Conservation (phyloP, 73 alveolate species). For the Stentor roeselii region DNA sequence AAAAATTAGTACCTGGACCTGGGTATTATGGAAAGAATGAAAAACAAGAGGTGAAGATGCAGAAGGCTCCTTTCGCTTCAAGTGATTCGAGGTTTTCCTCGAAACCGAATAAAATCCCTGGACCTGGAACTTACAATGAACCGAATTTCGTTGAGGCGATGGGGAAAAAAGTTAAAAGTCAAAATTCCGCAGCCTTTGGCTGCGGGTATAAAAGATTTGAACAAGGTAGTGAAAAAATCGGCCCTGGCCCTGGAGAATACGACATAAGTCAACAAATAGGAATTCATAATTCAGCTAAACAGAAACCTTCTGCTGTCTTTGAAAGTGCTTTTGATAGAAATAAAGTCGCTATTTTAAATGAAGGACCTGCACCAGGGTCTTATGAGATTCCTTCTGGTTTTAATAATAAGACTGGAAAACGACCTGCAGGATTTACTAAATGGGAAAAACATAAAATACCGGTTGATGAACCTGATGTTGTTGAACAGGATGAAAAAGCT, state of each 20-base stretch:
- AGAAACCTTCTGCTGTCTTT: conserved; percentile 18
- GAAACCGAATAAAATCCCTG: not conserved
- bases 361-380: conserved; percentile 30
- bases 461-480: not conserved
- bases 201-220: conserved; percentile 3
- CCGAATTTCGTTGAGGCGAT: not conserved
- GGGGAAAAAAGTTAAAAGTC: not conserved
- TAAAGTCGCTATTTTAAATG: not conserved
- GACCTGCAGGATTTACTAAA: not conserved
- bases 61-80: conserved; percentile 29
- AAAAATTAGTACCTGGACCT: conserved; percentile 15
- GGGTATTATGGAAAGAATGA: not conserved
- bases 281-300: conserved; percentile 17
- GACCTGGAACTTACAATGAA: conserved; percentile 24
- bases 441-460: not conserved
- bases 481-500: no score
- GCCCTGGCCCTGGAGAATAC: conserved; percentile 32
- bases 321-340: not conserved
- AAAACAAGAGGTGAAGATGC: not conserved
- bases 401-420: not conserved
- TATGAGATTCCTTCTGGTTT: not conserved
- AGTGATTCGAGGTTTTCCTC: conserved; percentile 6
- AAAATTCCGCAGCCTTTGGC: conserved; percentile 29
- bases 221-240: not conserved
- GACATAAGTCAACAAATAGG: conserved; percentile 5